Evolutionary conservation across 257 asterid species (phyloP).

Genomic region (Solanum appendiculatum): DNA sequence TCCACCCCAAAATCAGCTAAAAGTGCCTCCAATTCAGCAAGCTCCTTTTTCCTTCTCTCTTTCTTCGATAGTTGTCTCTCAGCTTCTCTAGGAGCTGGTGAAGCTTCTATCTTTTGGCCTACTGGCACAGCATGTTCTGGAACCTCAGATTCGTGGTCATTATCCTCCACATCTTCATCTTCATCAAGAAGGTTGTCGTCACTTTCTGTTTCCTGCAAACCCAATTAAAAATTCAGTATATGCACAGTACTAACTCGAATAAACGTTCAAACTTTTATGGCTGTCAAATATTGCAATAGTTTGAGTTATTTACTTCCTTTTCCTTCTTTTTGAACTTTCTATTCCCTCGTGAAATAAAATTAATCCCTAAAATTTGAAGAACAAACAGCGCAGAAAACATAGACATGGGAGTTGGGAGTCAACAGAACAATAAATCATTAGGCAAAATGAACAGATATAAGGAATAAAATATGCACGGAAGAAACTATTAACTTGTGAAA

Average conservation of each 20-base stretch:
- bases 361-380: background rate
- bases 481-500: background rate
- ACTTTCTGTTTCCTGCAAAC: conserved; percentile 33
- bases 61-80: conserved; percentile 94
- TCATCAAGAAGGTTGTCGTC: conserved; percentile 37
- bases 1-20: conserved; percentile 75
- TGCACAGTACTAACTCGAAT: background rate
- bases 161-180: conserved; percentile 64
- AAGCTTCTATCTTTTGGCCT: background rate
- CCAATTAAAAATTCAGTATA: background rate
- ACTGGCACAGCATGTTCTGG: conserved; percentile 39
- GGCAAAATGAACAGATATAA: background rate
- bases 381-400: background rate
- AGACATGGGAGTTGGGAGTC: background rate
- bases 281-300: background rate
- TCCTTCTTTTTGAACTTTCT: background rate
- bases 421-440: background rate
- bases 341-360: background rate
- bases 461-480: background rate
- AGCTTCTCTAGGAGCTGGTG: conserved; percentile 53
- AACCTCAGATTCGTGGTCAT: conserved; percentile 59
- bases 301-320: background rate
- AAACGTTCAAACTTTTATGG: background rate
- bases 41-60: conserved; percentile 87
- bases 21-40: conserved; percentile 93